phyloP scores from a whole-genome alignment of 129 eudicot species.

The Arctium lappa region DNA sequence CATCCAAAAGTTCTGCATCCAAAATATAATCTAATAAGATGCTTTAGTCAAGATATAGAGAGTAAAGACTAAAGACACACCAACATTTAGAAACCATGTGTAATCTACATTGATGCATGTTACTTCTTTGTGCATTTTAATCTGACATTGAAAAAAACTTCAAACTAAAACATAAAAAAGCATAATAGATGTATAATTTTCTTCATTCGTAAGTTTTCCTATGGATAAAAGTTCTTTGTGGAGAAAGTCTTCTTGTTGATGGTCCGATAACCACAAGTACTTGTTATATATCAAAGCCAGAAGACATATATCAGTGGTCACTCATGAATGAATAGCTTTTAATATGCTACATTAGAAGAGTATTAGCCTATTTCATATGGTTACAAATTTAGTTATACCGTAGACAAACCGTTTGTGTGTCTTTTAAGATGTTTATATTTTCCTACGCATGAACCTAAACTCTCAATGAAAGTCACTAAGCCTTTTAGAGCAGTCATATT shows the following conservation, averaged over 20 bases:
- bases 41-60: background rate
- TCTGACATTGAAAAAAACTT: background rate
- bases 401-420: background rate
- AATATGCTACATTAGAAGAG: background rate
- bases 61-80: background rate
- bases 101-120: background rate
- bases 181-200: background rate
- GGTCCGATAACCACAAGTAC: background rate
- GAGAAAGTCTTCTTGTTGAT: too few species aligned
- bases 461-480: background rate
- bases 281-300: background rate
- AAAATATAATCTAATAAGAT: constrained; percentile 11
- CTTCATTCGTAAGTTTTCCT: background rate
- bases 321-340: background rate
- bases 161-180: background rate
- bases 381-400: background rate
- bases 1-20: constrained; percentile 58
- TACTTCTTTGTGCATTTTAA: background rate
- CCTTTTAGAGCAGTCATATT: background rate
- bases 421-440: background rate
- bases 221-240: background rate
- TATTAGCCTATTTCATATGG: background rate
- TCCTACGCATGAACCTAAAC: background rate
- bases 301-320: background rate
- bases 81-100: background rate